Conservation (phyloP, 2,329 filamentous ascomycete species). For the Colletotrichum phormii region DNA sequence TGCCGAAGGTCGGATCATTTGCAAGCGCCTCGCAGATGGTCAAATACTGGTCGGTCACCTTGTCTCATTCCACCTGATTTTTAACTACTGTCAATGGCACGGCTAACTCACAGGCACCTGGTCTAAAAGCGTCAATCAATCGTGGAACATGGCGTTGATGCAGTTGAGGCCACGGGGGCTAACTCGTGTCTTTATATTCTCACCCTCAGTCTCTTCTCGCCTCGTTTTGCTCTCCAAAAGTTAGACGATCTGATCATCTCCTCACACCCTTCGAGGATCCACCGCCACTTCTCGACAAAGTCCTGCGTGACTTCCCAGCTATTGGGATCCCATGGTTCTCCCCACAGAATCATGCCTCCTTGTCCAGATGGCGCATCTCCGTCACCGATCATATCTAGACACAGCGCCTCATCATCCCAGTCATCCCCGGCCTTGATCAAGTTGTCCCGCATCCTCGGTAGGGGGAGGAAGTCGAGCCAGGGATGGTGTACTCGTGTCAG, state of each 20-base stretch:
- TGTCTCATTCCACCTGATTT: not conserved
- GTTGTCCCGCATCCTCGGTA: conserved; percentile 49
- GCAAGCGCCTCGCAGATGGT: not conserved
- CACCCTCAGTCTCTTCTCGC: conserved; percentile 13
- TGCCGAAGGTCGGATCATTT: not conserved
- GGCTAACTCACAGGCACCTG: not conserved
- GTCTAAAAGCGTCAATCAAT: not conserved
- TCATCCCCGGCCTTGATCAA: conserved; percentile 38
- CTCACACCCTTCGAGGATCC: conserved; percentile 50
- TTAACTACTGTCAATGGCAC: not conserved
- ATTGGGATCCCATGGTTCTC: conserved; percentile 54
- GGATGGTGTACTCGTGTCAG: conserved; percentile 45
- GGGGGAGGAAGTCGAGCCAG: conserved; percentile 51
- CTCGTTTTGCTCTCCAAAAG: conserved; percentile 43
- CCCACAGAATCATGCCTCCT: conserved; percentile 59
- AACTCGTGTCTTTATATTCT: not conserved
- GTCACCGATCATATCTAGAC: conserved; percentile 16
- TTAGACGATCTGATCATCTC: conserved; percentile 52
- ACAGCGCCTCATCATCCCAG: conserved; percentile 39
- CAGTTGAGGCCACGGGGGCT: not conserved
- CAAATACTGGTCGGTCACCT: not conserved
- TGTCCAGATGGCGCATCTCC: conserved; percentile 21
- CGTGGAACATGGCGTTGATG: not conserved
- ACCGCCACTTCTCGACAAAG: conserved; percentile 59
- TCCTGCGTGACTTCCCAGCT: conserved; percentile 60